Evolutionary conservation across 177 flowering plant species (phyloP).

Genomic region (Vitis hybrid): DNA sequence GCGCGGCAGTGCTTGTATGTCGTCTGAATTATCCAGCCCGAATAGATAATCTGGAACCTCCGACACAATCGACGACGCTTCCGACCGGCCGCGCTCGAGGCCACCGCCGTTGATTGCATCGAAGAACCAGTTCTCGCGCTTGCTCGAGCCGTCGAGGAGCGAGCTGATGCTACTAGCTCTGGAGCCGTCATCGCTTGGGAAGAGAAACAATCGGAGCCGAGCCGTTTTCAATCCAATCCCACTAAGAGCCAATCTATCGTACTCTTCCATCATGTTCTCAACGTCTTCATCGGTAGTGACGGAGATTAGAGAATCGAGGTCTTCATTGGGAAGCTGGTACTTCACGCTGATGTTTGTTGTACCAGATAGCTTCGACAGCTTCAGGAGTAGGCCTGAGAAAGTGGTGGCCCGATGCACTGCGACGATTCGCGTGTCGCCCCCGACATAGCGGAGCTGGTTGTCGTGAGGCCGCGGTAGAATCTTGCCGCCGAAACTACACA

Average conservation of each 20-base stretch:
- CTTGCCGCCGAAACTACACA: slow-evolving; percentile 96
- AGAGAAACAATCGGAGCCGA: slow-evolving; percentile 80
- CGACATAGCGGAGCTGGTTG: slow-evolving; percentile 92
- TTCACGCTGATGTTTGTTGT: slow-evolving; percentile 50
- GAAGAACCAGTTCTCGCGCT: slow-evolving; percentile 79
- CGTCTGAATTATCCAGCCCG: slow-evolving; percentile 62
- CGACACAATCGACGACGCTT: slow-evolving; percentile 79
- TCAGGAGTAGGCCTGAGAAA: slow-evolving; percentile 52
- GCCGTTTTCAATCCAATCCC: slow-evolving; percentile 31
- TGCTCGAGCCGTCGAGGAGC: slow-evolving; percentile 63
- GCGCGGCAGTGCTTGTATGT: slow-evolving; percentile 18
- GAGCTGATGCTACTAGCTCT: slow-evolving; percentile 55
- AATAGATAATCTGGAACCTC: slow-evolving; percentile 92
- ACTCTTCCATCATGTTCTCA: slow-evolving; percentile 97
- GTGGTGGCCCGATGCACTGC: slow-evolving; percentile 58
- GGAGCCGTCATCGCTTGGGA: slow-evolving; percentile 39
- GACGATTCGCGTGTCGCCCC: slow-evolving; percentile 92
- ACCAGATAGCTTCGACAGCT: slow-evolving; percentile 64
- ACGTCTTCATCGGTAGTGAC: slow-evolving; percentile 87
- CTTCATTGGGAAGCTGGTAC: slow-evolving; percentile 95
- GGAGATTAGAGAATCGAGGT: slow-evolving; percentile 83
- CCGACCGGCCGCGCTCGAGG: slow-evolving; percentile 79
- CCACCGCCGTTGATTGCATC: slow-evolving; percentile 75
- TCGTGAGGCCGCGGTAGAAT: slow-evolving; percentile 96
- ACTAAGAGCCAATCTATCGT: slow-evolving; percentile 51